Evolutionary conservation across 2,329 filamentous ascomycete genomes (phyloP).

Genomic region (Fusarium papillatum): DNA sequence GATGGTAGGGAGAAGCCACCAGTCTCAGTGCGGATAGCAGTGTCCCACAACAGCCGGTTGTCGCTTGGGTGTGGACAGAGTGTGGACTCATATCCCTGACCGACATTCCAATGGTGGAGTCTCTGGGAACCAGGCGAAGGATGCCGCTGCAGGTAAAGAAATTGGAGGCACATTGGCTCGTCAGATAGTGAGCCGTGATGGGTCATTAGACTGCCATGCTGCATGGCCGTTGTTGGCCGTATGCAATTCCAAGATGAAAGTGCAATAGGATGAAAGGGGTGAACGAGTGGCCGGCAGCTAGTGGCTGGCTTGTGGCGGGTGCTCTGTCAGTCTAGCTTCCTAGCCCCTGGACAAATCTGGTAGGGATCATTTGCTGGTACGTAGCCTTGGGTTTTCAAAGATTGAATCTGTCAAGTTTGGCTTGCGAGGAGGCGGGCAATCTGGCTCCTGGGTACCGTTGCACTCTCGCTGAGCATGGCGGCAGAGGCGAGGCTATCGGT

Average conservation of each 20-base stretch:
- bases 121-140: constrained; percentile 43
- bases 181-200: constrained; percentile 39
- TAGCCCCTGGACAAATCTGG: constrained; percentile 11
- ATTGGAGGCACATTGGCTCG: constrained; percentile 47
- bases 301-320: constrained; percentile 31
- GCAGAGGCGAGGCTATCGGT: constrained; percentile 15
- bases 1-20: constrained; percentile 30
- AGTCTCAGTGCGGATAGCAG: constrained; percentile 34
- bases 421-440: constrained; percentile 19
- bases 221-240: constrained; percentile 40
- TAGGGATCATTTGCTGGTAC: constrained; percentile 30
- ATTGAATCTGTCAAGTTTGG: constrained; percentile 15
- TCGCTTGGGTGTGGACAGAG: constrained; percentile 21
- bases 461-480: constrained; percentile 17
- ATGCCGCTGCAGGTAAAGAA: constrained; percentile 47
- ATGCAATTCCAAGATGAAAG: constrained; percentile 29
- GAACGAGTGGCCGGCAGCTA: constrained; percentile 17
- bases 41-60: constrained; percentile 38
- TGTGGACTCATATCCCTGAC: constrained; percentile 48
- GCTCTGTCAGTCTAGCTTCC: constrained; percentile 13
- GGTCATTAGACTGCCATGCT: constrained; percentile 36
- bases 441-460: constrained; percentile 22
- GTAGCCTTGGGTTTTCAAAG: constrained; percentile 16
- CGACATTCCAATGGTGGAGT: constrained; percentile 46
- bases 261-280: constrained; percentile 30